These are phyloP conservation scores for Arabidopsis lyrata DNA, from an alignment of 441 rosid species.

Conservation along the genomic window DNA sequence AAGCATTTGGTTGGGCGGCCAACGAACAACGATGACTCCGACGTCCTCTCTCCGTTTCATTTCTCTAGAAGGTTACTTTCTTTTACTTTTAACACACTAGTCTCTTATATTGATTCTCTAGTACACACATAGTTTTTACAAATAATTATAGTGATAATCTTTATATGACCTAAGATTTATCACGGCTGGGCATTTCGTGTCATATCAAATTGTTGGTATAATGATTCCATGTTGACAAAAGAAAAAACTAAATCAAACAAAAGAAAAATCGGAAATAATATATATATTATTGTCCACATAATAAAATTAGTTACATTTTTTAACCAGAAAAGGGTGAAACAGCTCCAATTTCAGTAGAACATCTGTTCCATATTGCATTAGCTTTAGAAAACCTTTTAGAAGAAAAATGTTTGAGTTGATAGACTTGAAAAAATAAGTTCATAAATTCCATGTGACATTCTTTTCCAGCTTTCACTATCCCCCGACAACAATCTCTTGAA, in stretches of 20 bases:
- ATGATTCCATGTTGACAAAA: too few relatives aligned
- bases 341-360: background rate
- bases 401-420: background rate
- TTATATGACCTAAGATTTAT: too few relatives aligned
- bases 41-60: constrained; percentile 66
- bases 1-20: constrained; percentile 87
- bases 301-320: background rate
- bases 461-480: background rate
- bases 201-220: too few relatives aligned
- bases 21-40: constrained; percentile 63
- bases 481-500: background rate
- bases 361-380: background rate
- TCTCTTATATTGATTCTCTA: too few relatives aligned
- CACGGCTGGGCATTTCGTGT: too few relatives aligned
- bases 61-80: constrained; percentile 78
- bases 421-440: background rate
- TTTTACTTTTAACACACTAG: background rate
- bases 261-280: too few relatives aligned
- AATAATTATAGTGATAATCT: too few relatives aligned
- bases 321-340: background rate
- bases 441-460: background rate
- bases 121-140: too few relatives aligned
- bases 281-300: too few relatives aligned
- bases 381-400: too few relatives aligned
- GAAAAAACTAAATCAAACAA: too few relatives aligned